Base-by-base conservation (phyloP, 1,284 basidiomycete species). In the Neotropicomus parvogracilis region DNA sequence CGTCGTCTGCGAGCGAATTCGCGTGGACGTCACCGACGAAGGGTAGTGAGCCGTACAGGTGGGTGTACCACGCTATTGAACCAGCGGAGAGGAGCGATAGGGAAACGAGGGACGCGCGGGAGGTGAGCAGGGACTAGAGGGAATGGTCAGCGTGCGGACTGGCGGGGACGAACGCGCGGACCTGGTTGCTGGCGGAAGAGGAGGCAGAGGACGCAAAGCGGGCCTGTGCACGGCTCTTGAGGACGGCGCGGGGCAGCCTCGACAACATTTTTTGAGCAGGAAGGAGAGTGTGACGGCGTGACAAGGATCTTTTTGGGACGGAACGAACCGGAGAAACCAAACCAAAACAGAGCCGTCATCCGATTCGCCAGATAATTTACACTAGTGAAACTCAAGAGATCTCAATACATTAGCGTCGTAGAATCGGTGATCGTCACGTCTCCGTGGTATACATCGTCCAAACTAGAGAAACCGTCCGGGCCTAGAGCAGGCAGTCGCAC, bases 61-160 rank as follows among this genome's bases (percentile, higher is more conserved):
- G 88, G 62, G 89, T 86, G 79, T 99, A 99, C 92, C 91, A 95
- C 49, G 91, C 92, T 68, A 95, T 79, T 35, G 94, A 88, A 53
- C 95, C 94, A 56, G 78, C 88, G 42, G 94, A 83, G 65, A 89
- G 73, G 54, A 87, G 75, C 39, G 92, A 85, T 54, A 87, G 83
- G 50, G 88, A 85, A 52, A 82, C 79, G 51, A 95, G 77, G 37
- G 91, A 83, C 44, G 87, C 77, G 61, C 85, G 86, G 51, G 93
- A 95, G 59, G 79, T 79, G 58, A 86, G 50, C 53, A 77, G 64
- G 32, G 77, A 69, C 77, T 75, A 53, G 70, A 60, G 56, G 3
- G n/a, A 19, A 20, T 13, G n/a, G 5, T 27, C 2, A 31, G 48
- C 3, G 19, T 4, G 26, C 10, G 21, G 6, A 47, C 44, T 39